Conservation (phyloP, 176 grass and related monocot genomes). For the Oropetium thomaeum region DNA sequence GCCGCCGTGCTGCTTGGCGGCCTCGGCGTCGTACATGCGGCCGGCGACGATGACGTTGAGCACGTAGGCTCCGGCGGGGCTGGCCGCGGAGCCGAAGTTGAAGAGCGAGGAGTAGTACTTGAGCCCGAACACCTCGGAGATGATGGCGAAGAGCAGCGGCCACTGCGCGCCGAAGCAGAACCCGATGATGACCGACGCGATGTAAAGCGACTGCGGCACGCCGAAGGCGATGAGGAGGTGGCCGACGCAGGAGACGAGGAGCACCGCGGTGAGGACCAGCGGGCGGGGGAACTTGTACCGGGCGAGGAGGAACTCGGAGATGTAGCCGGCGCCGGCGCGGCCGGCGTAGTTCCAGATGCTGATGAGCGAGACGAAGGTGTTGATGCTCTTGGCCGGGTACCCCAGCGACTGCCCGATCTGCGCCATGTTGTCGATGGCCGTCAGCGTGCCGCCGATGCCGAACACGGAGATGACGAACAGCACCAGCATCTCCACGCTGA, state of each 20-base stretch:
- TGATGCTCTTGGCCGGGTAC: constrained; percentile 54
- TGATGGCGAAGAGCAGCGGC: constrained; percentile 74
- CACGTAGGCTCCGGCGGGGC: constrained; percentile 61
- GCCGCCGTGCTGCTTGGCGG: not conserved
- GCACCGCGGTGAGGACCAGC: constrained; percentile 43
- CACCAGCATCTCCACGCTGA: constrained; percentile 70
- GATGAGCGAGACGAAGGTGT: constrained; percentile 72
- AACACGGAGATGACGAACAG: constrained; percentile 61
- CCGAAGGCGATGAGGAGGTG: constrained; percentile 71
- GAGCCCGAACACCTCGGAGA: constrained; percentile 77
- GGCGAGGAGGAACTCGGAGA: constrained; percentile 44
- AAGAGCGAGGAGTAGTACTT: constrained; percentile 84
- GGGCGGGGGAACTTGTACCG: constrained; percentile 62
- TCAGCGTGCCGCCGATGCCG: constrained; percentile 67
- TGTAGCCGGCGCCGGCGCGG: constrained; percentile 50
- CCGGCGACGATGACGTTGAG: constrained; percentile 60
- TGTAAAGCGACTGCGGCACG: constrained; percentile 51
- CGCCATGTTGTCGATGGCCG: constrained; percentile 75
- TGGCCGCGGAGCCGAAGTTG: constrained; percentile 66
- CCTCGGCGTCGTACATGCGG: constrained; percentile 9
- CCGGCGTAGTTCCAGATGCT: constrained; percentile 91
- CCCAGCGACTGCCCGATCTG: constrained; percentile 68
- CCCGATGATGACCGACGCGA: constrained; percentile 44
- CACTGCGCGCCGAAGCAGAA: constrained; percentile 81
- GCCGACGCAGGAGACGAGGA: constrained; percentile 61